phyloP scores from a whole-genome alignment of 2,329 filamentous ascomycete genomes.

The Aspergillus sp. region DNA sequence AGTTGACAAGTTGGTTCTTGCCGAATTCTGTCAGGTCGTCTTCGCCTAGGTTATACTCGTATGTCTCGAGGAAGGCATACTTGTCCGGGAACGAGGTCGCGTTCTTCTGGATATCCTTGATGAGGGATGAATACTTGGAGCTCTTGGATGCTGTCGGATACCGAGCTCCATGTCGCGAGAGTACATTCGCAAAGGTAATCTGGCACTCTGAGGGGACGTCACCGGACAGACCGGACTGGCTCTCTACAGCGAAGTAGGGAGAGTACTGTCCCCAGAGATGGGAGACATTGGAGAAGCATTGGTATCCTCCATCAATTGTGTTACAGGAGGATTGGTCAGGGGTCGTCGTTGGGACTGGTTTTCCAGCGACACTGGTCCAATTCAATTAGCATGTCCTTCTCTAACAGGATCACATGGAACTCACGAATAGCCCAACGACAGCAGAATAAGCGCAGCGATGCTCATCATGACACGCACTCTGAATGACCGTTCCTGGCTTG shows the following conservation, averaged over 20 bases:
- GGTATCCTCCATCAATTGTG: conserved; percentile 51
- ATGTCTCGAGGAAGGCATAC: conserved; percentile 65
- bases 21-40: conserved; percentile 66
- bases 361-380: background rate
- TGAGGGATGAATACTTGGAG: conserved; percentile 53
- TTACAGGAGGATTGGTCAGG: conserved; percentile 39
- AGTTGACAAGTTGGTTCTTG: conserved; percentile 63
- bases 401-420: no score
- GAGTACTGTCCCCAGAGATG: conserved; percentile 83
- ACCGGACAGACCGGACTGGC: conserved; percentile 55
- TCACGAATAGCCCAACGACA: no score
- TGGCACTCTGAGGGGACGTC: conserved; percentile 61
- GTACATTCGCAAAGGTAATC: conserved; percentile 70
- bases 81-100: conserved; percentile 51
- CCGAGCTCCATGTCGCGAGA: conserved; percentile 79
- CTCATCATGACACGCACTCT: no score
- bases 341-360: background rate
- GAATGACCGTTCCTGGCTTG: no score
- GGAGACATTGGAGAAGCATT: conserved; percentile 55
- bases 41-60: conserved; percentile 62
- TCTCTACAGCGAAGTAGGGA: conserved; percentile 64
- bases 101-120: conserved; percentile 59
- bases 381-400: background rate
- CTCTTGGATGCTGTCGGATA: conserved; percentile 69
- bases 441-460: no score